phyloP scores from a whole-genome alignment of 108 stramenopile species.

The Pseudonitzschia multistriata region DNA sequence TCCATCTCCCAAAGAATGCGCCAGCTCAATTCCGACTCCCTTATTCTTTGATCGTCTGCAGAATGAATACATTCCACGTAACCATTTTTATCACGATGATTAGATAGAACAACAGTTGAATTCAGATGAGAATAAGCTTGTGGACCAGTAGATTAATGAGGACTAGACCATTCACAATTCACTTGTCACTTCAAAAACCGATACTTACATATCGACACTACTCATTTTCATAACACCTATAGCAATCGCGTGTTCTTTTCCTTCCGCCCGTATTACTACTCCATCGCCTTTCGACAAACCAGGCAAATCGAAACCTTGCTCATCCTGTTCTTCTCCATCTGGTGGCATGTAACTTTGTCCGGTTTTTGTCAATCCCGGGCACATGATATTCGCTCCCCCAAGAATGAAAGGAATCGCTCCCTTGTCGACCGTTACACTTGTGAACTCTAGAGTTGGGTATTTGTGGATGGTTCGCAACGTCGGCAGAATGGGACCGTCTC shows the following conservation, averaged over 20 bases:
- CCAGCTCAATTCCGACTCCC: conserved; percentile 88
- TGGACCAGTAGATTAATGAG: neutral
- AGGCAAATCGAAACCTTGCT: conserved; percentile 67
- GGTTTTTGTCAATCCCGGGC: conserved; percentile 90
- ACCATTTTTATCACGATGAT: neutral
- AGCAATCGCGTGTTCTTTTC: conserved; percentile 90
- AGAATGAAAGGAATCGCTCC: conserved; percentile 96
- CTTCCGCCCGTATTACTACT: conserved; percentile 91
- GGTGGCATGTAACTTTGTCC: conserved; percentile 77
- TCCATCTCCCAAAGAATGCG: conserved; percentile 93
- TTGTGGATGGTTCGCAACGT: conserved; percentile 86
- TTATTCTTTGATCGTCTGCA: conserved; percentile 79
- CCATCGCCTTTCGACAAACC: conserved; percentile 71
- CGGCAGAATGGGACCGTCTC: conserved; percentile 93
- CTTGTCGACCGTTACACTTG: conserved; percentile 72
- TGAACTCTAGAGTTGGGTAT: conserved; percentile 70
- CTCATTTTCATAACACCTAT: conserved; percentile 92
- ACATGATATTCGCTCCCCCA: conserved; percentile 98
- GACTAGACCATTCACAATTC: too few species aligned
- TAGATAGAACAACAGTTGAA: too few species aligned
- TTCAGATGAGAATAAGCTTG: neutral
- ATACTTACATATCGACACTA: conserved; percentile 80
- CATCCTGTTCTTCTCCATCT: conserved; percentile 52
- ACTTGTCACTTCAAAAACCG: neutral
- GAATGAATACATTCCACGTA: neutral